A percentile compares a stretch with the other conserved stretches of the same genome.
These are phyloP conservation scores for Tulasnella sp. DNA, from an alignment of 768 basidiomycete genomes.

Conservation along the genomic window DNA sequence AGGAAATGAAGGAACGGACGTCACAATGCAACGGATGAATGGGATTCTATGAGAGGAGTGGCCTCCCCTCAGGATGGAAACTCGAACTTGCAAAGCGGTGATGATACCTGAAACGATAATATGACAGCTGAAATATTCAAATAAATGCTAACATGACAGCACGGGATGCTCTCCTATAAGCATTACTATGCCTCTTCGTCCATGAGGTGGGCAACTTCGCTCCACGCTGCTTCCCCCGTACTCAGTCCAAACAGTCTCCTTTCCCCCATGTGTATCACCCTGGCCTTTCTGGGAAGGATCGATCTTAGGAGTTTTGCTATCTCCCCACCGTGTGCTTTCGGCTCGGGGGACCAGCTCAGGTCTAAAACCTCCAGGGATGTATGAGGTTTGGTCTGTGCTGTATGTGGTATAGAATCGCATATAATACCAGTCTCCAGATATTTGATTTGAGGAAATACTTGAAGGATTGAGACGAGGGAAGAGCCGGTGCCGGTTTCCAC, in stretches of 20 bases:
- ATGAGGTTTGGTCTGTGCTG: too few relatives aligned
- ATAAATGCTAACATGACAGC: too few relatives aligned
- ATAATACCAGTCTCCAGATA: background rate
- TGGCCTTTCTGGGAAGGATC: background rate
- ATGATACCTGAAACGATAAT: too few relatives aligned
- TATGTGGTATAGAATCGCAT: background rate
- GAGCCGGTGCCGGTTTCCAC: background rate
- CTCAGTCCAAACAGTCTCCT: background rate
- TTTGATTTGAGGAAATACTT: background rate
- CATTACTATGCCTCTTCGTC: background rate
- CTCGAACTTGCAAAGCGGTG: too few relatives aligned
- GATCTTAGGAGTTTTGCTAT: background rate
- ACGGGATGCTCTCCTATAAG: too few relatives aligned
- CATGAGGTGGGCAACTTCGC: background rate
- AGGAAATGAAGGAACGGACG: too few relatives aligned
- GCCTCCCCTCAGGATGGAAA: too few relatives aligned
- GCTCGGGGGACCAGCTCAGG: background rate
- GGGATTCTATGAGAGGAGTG: too few relatives aligned
- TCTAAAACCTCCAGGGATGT: background rate
- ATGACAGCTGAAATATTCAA: too few relatives aligned
- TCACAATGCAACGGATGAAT: too few relatives aligned
- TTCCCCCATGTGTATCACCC: background rate
- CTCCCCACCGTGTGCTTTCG: background rate
- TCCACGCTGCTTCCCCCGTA: background rate
- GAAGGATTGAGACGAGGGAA: background rate